These are phyloP conservation scores for Mycoemilia scoparia DNA, from an alignment of 192 early-diverging fungal genomes.

Conservation along the genomic window DNA sequence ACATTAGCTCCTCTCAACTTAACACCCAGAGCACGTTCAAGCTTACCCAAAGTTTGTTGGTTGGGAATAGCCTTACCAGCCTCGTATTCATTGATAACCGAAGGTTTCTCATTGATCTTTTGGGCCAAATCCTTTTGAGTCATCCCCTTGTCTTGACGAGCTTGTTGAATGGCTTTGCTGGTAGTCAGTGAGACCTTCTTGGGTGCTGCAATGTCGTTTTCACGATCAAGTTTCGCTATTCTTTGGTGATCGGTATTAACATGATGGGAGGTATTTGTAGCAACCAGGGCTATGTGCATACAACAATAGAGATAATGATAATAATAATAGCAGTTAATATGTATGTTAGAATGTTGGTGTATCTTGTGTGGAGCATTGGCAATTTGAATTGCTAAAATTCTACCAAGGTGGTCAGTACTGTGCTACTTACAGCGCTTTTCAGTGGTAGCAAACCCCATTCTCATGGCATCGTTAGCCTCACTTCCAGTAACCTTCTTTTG, in stretches of 20 bases:
- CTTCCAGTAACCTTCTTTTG: no score
- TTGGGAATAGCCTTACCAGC: conserved; percentile 68
- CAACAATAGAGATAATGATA: no score
- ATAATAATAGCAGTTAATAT: no score
- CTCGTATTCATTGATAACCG: conserved; percentile 84
- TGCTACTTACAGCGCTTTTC: no score
- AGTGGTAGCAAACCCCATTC: no score
- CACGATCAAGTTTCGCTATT: conserved; percentile 74
- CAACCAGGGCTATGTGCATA: no score
- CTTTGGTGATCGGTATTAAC: conserved; percentile 44
- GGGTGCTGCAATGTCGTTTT: conserved; percentile 62
- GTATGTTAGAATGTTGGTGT: no score
- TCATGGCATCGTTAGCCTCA: no score
- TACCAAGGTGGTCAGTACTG: no score
- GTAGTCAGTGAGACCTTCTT: conserved; percentile 48
- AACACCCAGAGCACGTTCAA: conserved; percentile 75
- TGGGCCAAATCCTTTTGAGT: conserved; percentile 82
- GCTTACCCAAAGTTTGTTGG: conserved; percentile 73
- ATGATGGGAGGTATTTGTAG: conserved; percentile 38
- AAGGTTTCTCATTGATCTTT: conserved; percentile 84
- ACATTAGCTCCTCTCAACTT: conserved; percentile 72
- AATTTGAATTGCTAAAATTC: no score
- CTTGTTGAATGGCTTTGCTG: conserved; percentile 68
- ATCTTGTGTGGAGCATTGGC: no score
- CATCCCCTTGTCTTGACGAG: conserved; percentile 47